A percentile compares a stretch with the other conserved stretches of the same genome.
Evolutionary conservation across 306 rosid genomes (phyloP).

Genomic region (Quercus ilex): DNA sequence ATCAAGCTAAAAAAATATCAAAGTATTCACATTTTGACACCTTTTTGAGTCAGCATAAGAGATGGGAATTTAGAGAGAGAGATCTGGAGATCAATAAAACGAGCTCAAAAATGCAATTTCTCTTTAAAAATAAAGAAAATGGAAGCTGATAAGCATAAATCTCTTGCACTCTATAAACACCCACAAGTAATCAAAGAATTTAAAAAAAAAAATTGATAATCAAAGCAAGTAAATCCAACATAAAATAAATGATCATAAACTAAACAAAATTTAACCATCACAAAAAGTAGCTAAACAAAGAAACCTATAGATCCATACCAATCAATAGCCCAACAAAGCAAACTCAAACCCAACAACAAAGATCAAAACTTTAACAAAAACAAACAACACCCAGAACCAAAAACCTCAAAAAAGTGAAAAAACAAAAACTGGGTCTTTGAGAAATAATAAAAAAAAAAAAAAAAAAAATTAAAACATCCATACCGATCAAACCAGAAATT

Average conservation of each 20-base stretch:
- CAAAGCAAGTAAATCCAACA: conserved; percentile 3
- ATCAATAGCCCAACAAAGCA: neutral
- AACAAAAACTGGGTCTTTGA: neutral
- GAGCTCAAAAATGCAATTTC: conserved; percentile 4
- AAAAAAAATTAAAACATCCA: neutral
- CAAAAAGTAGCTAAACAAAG: neutral
- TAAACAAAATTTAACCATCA: neutral
- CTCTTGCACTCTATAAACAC: conserved; percentile 9
- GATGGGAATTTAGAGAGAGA: neutral
- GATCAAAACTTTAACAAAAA: conserved; percentile 12
- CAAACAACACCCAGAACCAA: neutral
- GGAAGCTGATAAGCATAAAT: conserved; percentile 8
- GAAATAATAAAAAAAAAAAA: neutral
- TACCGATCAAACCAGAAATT: conserved; percentile 29
- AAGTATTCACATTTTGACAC: neutral
- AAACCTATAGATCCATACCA: conserved; percentile 28
- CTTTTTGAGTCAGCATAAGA: neutral
- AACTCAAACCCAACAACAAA: conserved; percentile 34
- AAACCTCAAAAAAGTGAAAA: neutral
- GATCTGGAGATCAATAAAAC: neutral
- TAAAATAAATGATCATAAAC: neutral
- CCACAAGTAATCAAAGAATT: neutral
- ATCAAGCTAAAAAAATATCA: neutral
- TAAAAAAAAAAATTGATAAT: neutral
- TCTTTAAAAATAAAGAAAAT: neutral